Conservation (phyloP, 1,284 basidiomycete genomes). For the Thecaphora thlaspeos region DNA sequence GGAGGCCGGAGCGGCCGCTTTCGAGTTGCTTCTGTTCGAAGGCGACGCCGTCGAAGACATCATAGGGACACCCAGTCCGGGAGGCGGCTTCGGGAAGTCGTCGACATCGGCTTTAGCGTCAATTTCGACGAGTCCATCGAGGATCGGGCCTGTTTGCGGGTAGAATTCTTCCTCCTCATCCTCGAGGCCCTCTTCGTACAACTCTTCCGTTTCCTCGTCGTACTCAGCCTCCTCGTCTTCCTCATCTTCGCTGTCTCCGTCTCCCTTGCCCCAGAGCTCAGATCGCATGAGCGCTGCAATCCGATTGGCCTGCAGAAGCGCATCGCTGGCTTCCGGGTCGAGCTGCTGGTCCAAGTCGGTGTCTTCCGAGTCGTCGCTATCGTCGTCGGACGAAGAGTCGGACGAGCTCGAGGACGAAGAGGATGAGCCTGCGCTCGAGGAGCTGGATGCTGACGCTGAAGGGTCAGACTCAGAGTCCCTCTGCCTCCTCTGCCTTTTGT, state of each 20-base stretch:
- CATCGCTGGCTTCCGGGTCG: not conserved
- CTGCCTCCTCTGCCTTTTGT: not conserved
- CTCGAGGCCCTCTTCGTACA: too few relatives aligned
- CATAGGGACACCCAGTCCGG: conserved; percentile 3
- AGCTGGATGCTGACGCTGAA: too few relatives aligned
- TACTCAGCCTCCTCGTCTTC: conserved; percentile 2
- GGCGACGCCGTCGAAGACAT: too few relatives aligned
- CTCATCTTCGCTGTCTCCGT: not conserved
- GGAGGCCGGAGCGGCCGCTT: too few relatives aligned
- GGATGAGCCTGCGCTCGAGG: too few relatives aligned
- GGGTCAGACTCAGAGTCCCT: not conserved
- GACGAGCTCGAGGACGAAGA: too few relatives aligned
- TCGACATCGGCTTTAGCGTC: conserved; percentile 5
- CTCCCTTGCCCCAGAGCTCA: not conserved
- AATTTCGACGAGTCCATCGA: conserved; percentile 9
- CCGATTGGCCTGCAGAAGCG: conserved; percentile 9
- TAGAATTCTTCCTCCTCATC: conserved; percentile 12
- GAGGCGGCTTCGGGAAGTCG: not conserved
- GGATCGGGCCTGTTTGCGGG: conserved; percentile 2
- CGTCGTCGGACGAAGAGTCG: too few relatives aligned
- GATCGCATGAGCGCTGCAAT: conserved; percentile 9
- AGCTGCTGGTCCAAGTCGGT: not conserved
- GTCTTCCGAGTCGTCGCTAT: not conserved
- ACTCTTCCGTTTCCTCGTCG: not conserved
- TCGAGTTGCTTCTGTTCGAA: too few relatives aligned